A percentile compares a stretch with the other conserved stretches of the same genome.
Conservation (phyloP, 1,284 basidiomycete genomes). For the Anthracocystis walkeri region DNA sequence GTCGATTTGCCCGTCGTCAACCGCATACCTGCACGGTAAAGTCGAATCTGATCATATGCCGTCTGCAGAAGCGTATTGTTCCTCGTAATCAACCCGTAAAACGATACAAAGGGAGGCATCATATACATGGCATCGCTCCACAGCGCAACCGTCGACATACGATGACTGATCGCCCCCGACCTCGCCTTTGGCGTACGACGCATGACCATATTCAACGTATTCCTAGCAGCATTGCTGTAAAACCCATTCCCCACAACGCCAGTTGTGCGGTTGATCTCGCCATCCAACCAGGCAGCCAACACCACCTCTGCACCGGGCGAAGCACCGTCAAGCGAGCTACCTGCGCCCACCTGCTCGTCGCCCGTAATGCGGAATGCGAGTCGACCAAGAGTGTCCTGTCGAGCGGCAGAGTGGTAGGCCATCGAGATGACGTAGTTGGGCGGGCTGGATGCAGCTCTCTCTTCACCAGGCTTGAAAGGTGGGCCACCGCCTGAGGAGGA, state of each 20-base stretch:
- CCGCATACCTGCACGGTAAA: slow-evolving; percentile 76
- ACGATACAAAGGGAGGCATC: slow-evolving; percentile 92
- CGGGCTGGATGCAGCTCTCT: slow-evolving; percentile 16
- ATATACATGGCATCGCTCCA: slow-evolving; percentile 76
- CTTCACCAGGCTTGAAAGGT: slow-evolving; percentile 41
- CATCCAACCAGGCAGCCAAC: slow-evolving; percentile 56
- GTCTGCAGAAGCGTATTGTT: slow-evolving; percentile 78
- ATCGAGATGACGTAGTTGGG: slow-evolving; percentile 55
- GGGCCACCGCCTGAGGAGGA: slow-evolving; percentile 46
- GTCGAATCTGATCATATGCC: slow-evolving; percentile 81
- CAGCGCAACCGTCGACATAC: slow-evolving; percentile 39
- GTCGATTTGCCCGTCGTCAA: slow-evolving; percentile 74
- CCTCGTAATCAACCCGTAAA: slow-evolving; percentile 79
- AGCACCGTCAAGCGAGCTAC: slow-evolving; percentile 64
- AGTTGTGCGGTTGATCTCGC: slow-evolving; percentile 54
- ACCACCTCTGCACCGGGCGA: slow-evolving; percentile 61
- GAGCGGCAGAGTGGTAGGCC: slow-evolving; percentile 53
- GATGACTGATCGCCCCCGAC: slow-evolving; percentile 70
- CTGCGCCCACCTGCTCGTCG: slow-evolving; percentile 53
- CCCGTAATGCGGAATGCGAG: slow-evolving; percentile 62
- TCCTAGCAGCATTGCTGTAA: slow-evolving; percentile 78
- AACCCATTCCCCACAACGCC: slow-evolving; percentile 33
- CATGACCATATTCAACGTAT: slow-evolving; percentile 80
- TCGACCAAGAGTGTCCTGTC: slow-evolving; percentile 57
- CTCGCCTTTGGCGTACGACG: slow-evolving; percentile 74